Evolutionary conservation across 2,329 filamentous ascomycete genomes (phyloP).

Genomic region (Thyridium curvatum): DNA sequence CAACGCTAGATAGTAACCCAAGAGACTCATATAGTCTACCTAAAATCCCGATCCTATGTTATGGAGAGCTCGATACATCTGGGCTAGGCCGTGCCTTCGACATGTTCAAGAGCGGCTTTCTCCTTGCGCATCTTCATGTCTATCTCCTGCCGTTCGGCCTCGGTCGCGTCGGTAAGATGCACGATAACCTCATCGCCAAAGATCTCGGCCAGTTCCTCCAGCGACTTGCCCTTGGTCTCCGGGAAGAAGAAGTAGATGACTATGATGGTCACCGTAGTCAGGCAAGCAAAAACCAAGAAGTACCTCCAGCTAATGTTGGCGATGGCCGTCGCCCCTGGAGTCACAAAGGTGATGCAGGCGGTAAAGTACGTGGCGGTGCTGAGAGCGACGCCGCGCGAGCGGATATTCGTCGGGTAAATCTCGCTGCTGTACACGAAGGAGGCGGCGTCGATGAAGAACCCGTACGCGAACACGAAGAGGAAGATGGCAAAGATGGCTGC

Average conservation of each 20-base stretch:
- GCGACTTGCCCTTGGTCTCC: conserved; percentile 4
- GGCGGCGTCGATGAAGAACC: conserved; percentile 3
- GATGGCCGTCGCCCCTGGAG: conserved; percentile 8
- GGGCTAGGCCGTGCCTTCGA: no score
- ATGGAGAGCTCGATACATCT: no score
- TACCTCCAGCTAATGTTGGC: conserved; percentile 6
- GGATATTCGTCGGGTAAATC: conserved; percentile 2
- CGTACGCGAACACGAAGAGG: conserved; percentile 4
- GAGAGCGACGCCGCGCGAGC: conserved; percentile 7
- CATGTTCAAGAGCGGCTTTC: no score
- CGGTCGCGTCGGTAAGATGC: conserved; percentile 1
- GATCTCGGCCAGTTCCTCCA: conserved; percentile 13
- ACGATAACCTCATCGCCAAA: conserved; percentile 9
- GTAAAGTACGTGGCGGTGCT: conserved; percentile 5
- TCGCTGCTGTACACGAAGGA: conserved; percentile 9
- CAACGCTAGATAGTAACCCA: no score
- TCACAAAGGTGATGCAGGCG: conserved; percentile 8
- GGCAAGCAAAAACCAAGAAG: conserved; percentile 8
- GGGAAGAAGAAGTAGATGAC: conserved; percentile 3
- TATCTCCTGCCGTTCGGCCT: no score
- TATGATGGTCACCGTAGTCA: conserved; percentile 1
- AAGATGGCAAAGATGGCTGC: conserved; percentile 5
- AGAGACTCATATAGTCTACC: no score
- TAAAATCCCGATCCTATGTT: no score
- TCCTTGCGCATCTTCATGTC: no score